Percentiles rank a stretch among this genome's conserved stretches.
Evolutionary conservation across 805 yeast genomes (phyloP).

Genomic region (Teunomyces cretensis): DNA sequence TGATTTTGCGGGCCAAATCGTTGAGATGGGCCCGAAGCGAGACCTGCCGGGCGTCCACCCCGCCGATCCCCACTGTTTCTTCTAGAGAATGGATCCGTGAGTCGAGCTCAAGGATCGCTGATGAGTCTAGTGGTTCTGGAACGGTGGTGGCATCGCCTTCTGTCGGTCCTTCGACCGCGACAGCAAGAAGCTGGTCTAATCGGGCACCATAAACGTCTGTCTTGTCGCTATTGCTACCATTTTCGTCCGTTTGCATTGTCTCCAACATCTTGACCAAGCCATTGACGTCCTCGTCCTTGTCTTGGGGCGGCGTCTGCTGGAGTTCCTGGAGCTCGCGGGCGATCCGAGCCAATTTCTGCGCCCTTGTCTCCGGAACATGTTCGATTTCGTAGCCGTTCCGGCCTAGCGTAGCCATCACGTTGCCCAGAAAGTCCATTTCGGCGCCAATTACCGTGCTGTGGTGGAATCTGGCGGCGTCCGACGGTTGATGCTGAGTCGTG

Average conservation of each 20-base stretch:
- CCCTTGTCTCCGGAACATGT: constrained; percentile 33
- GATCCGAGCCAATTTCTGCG: constrained; percentile 39
- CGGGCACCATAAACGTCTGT: not conserved
- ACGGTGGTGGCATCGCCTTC: too few species aligned
- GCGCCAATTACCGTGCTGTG: constrained; percentile 21
- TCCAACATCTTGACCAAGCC: constrained; percentile 4
- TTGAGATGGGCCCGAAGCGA: constrained; percentile 27
- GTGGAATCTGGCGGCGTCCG: constrained; percentile 17
- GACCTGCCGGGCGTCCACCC: constrained; percentile 1
- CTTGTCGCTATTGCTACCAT: not conserved
- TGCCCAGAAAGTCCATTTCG: constrained; percentile 40
- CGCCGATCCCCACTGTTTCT: constrained; percentile 18
- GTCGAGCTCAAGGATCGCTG: constrained; percentile 24
- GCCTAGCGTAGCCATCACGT: constrained; percentile 17
- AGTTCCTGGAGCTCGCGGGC: constrained; percentile 40
- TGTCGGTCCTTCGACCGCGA: too few species aligned
- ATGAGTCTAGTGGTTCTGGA: not conserved
- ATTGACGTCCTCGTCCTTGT: not conserved
- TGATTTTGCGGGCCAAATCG: constrained; percentile 33
- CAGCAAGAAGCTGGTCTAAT: constrained; percentile 3
- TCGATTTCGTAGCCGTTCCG: constrained; percentile 23
- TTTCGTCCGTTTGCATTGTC: not conserved
- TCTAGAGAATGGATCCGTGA: constrained; percentile 23
- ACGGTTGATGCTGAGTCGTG: not conserved
- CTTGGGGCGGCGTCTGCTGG: constrained; percentile 8